Conservation (phyloP, 805 yeast species). For the Wickerhamiella musiphila region DNA sequence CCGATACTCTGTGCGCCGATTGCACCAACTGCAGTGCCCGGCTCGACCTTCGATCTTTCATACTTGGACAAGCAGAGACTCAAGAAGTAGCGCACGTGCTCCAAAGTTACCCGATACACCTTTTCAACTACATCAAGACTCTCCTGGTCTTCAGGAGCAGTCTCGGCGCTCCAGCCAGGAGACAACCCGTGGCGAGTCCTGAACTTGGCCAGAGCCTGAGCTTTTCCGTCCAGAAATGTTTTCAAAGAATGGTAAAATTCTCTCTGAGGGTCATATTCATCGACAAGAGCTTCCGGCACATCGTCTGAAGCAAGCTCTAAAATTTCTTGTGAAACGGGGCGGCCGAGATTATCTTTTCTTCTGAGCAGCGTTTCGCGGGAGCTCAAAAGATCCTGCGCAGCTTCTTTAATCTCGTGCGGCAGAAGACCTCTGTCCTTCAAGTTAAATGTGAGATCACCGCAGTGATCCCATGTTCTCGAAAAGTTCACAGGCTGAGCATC, state of each 20-base stretch:
- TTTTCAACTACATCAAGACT: conserved; percentile 20
- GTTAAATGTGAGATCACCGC: conserved; percentile 53
- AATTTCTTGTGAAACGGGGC: conserved; percentile 25
- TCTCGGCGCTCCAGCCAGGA: conserved; percentile 30
- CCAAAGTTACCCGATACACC: conserved; percentile 39
- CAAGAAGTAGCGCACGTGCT: conserved; percentile 47
- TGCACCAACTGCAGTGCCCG: conserved; percentile 98
- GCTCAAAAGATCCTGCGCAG: conserved; percentile 35
- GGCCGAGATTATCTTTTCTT: conserved; percentile 62
- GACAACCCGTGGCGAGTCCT: conserved; percentile 38
- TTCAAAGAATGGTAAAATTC: conserved; percentile 64
- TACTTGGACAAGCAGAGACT: conserved; percentile 67
- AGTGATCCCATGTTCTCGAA: conserved; percentile 86
- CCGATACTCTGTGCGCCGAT: conserved; percentile 99
- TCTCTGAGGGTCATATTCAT: conserved; percentile 76
- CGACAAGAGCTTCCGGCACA: conserved; percentile 44
- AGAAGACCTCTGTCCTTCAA: conserved; percentile 35
- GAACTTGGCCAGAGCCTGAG: conserved; percentile 34
- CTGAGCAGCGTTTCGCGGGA: conserved; percentile 45
- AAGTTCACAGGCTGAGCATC: conserved; percentile 94
- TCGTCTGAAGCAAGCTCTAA: not conserved
- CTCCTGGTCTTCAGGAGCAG: conserved; percentile 22
- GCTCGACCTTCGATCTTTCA: conserved; percentile 82
- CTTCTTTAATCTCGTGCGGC: conserved; percentile 50
- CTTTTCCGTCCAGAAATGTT: conserved; percentile 41